Evolutionary conservation across 139 green algal species (phyloP).

Genomic region (Coccomyxa sp.): DNA sequence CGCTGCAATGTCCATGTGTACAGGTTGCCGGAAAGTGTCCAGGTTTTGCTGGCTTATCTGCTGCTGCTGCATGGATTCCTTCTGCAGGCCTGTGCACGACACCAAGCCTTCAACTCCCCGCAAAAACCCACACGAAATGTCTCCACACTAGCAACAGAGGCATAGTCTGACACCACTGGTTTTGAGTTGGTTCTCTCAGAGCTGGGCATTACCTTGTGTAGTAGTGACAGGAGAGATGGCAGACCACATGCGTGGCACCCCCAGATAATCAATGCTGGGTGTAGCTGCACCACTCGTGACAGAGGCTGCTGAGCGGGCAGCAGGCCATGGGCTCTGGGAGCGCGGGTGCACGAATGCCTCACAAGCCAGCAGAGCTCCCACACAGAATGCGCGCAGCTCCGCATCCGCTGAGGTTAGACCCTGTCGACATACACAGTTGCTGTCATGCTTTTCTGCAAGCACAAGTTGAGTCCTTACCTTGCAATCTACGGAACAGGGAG

Average conservation of each 20-base stretch:
- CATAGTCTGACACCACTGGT: neutral
- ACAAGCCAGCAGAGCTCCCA: conserved; percentile 18
- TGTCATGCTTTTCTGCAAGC: neutral
- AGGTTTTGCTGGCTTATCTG: too few species aligned
- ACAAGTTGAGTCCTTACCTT: neutral
- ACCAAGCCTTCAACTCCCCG: neutral
- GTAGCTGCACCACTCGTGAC: neutral
- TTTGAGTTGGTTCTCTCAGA: neutral
- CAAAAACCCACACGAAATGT: neutral
- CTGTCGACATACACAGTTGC: neutral
- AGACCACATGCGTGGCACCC: conserved; percentile 33
- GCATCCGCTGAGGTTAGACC: neutral
- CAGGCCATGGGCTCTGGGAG: neutral
- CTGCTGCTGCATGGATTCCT: neutral
- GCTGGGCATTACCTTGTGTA: neutral
- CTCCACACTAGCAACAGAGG: neutral
- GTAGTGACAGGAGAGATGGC: conserved; percentile 13
- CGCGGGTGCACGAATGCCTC: conserved; percentile 49
- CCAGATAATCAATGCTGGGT: conserved; percentile 9
- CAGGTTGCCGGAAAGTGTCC: too few species aligned
- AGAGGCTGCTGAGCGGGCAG: neutral
- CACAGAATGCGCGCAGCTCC: neutral
- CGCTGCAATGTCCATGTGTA: too few species aligned
- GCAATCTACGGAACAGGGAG: neutral
- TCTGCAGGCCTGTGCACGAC: neutral